Evolutionary conservation across 2,329 filamentous ascomycete species (phyloP).

Genomic region (Shiraia bambusicola): DNA sequence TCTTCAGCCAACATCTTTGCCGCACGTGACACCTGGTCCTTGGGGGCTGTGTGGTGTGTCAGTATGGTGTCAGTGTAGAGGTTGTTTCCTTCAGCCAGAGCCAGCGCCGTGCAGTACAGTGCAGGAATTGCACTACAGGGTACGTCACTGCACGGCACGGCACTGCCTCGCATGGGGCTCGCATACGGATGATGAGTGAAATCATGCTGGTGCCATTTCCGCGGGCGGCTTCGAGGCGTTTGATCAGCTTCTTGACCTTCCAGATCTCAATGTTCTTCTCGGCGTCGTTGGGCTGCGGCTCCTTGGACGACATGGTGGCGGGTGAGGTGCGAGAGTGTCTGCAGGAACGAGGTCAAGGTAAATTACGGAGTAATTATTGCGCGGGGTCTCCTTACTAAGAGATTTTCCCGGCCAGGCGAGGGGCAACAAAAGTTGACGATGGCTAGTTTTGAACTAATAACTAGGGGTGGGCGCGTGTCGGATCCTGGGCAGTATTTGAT

Average conservation of each 20-base stretch:
- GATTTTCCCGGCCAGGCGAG: constrained; percentile 17
- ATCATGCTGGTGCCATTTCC: constrained; percentile 99
- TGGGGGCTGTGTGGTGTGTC: constrained; percentile 67
- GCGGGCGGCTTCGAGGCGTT: constrained; percentile 92
- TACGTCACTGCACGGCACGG: too few species aligned
- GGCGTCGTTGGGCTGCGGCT: constrained; percentile 76
- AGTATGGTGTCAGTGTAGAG: constrained; percentile 28
- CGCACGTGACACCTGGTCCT: constrained; percentile 94
- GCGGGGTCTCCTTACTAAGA: constrained; percentile 22
- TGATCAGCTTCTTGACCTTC: constrained; percentile 99
- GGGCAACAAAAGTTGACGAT: constrained; percentile 19
- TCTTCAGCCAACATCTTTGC: constrained; percentile 99
- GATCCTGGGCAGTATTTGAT: too few species aligned
- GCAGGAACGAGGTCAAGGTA: constrained; percentile 4
- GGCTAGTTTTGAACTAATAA: too few species aligned
- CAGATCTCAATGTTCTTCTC: constrained; percentile 95
- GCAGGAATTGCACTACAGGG: too few species aligned
- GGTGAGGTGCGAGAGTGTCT: constrained; percentile 14
- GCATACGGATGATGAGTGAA: constrained; percentile 94
- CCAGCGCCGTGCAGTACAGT: too few species aligned
- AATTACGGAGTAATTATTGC: too few species aligned
- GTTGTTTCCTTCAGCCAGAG: too few species aligned
- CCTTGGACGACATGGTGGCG: constrained; percentile 41
- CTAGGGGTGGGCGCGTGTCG: too few species aligned
- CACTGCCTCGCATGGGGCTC: constrained; percentile 4